These are phyloP conservation scores for Magnusiomyces clavatus DNA, from an alignment of 1,139 yeast species.

Conservation along the genomic window DNA sequence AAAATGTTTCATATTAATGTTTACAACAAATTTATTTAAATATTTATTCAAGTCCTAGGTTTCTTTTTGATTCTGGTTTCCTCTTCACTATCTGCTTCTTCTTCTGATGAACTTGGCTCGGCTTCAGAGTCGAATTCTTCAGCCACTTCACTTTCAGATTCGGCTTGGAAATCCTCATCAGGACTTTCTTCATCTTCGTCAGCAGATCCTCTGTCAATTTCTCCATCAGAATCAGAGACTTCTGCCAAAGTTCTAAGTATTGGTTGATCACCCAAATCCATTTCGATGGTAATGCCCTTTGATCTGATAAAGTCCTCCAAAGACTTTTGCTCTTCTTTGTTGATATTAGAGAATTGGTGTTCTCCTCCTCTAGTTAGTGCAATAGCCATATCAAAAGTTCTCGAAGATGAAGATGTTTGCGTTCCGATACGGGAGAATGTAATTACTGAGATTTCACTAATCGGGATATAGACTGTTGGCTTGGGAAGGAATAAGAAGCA, in stretches of 20 bases:
- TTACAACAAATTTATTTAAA: too few species aligned
- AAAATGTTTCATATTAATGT: too few species aligned
- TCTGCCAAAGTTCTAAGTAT: conserved; percentile 10
- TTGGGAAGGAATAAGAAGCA: conserved; percentile 87
- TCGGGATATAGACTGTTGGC: conserved; percentile 89
- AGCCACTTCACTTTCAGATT: conserved; percentile 66
- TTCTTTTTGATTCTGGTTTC: conserved; percentile 30
- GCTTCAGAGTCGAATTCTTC: conserved; percentile 85
- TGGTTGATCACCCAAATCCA: conserved; percentile 40
- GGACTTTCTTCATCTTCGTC: conserved; percentile 52
- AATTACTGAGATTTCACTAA: conserved; percentile 65
- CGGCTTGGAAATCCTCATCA: conserved; percentile 53
- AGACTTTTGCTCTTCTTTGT: conserved; percentile 78
- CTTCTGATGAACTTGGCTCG: conserved; percentile 59
- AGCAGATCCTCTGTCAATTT: conserved; percentile 32
- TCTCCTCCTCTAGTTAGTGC: conserved; percentile 58
- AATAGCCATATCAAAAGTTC: conserved; percentile 90
- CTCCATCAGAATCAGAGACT: conserved; percentile 15
- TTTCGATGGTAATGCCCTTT: conserved; percentile 73
- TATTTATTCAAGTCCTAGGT: conserved; percentile 16
- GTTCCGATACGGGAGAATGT: conserved; percentile 87
- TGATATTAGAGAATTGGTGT: conserved; percentile 82
- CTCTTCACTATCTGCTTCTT: conserved; percentile 32
- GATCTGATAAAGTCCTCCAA: conserved; percentile 70
- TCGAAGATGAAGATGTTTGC: conserved; percentile 58